Percentiles rank a stretch among this genome's conserved stretches.
Evolutionary conservation across 768 basidiomycete species (phyloP).

Genomic region (Roridomyces roridus): DNA sequence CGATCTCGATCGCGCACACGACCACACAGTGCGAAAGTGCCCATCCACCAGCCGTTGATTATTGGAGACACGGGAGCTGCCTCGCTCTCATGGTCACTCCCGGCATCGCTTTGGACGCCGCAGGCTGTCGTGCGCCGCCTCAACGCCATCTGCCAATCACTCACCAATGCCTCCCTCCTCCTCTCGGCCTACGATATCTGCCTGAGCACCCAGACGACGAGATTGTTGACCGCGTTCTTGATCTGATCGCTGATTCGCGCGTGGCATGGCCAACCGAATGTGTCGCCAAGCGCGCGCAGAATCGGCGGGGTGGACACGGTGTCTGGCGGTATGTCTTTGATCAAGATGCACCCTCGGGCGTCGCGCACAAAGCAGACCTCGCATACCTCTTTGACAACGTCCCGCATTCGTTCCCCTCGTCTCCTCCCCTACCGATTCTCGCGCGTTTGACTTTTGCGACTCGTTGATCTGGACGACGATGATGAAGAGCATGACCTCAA

Average conservation of each 20-base stretch:
- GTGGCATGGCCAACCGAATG: conserved; percentile 82
- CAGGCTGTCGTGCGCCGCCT: conserved; percentile 67
- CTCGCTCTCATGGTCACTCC: conserved; percentile 65
- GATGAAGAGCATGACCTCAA: conserved; percentile 38
- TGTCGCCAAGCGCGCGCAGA: conserved; percentile 55
- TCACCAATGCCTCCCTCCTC: conserved; percentile 63
- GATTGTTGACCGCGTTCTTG: conserved; percentile 70
- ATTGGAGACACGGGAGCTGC: conserved; percentile 77
- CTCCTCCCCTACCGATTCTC: conserved; percentile 30
- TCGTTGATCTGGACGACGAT: conserved; percentile 40
- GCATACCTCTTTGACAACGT: conserved; percentile 83
- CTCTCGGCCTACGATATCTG: conserved; percentile 77
- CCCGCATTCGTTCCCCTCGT: conserved; percentile 58
- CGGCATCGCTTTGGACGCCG: conserved; percentile 69
- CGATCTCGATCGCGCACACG: conserved; percentile 31
- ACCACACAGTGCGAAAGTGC: conserved; percentile 28
- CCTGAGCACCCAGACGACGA: conserved; percentile 68
- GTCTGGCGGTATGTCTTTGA: conserved; percentile 87
- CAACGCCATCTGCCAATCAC: conserved; percentile 76
- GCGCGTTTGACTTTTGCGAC: conserved; percentile 34
- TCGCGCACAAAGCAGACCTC: conserved; percentile 71
- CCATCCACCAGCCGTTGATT: conserved; percentile 68
- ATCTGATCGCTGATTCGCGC: conserved; percentile 76
- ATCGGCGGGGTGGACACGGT: conserved; percentile 58
- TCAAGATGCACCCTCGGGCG: conserved; percentile 73